Evolutionary conservation across 2,329 filamentous ascomycete genomes (phyloP), one percentile per base, ranked within the genome.

Genomic region (Talaromyces atroroseus): DNA sequence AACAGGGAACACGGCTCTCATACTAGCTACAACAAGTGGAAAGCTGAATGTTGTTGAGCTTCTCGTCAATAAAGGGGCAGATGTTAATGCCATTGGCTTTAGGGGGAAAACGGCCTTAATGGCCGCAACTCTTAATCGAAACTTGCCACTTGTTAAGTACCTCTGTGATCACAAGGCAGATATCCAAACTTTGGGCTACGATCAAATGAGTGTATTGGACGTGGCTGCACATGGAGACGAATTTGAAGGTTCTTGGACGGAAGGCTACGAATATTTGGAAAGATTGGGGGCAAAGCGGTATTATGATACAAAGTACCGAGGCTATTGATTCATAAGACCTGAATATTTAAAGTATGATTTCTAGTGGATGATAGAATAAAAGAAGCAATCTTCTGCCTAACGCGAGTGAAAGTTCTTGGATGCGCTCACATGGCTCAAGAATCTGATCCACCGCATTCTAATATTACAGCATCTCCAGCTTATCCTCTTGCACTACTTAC

Each of bases 401-500:
- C 2, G 5, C 12, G 14, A 16, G 12, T 16, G 32, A 36, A 36
- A 16, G 12, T 16, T 36, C 14, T 36, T 36, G 12, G 2, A 14
- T 36, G 32, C 32, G 16, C 32, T 16, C 14, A 2, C 32, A 36
- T 36, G 32, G 32, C 32, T 36, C 32, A 36, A 36, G 8, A 7
- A 16, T 36, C 32, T 16, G 16, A 36, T 36, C 11, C 29, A 32
- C 29, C 29, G 11, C 11, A 42, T 44, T 23, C 20, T 3, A 44
- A 10, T 29, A 10, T 29, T 29, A 29, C 26, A 21, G n/a, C 10
- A 18, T n/a, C 1, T 49, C 18, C n/a, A 11, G 24, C 21, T 63
- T 45, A 65, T 7, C 57, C 62, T 59, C 60, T 65, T 1, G 71
- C 66, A 5, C 70, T 69, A 60, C 76, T 72, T 0, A 73, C 66